Conservation (phyloP, 495 filamentous ascomycete genomes). For the Penicillium herquei region DNA sequence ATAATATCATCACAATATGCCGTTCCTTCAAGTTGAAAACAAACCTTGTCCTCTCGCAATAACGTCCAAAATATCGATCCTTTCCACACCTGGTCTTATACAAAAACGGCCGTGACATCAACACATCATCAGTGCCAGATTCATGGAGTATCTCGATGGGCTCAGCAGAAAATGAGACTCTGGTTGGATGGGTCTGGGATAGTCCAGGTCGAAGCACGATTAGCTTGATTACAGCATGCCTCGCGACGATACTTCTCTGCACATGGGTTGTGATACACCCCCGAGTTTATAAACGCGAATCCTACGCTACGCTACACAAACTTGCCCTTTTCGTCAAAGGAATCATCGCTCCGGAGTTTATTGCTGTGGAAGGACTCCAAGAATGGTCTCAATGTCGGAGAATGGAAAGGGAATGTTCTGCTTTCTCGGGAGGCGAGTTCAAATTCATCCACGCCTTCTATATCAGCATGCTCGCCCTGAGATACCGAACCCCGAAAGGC, state of each 20-base stretch:
- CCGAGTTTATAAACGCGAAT: conserved; percentile 28
- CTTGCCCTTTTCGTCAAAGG: conserved; percentile 30
- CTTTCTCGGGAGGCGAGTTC: conserved; percentile 17
- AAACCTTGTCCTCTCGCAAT: too few species aligned
- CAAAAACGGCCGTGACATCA: too few species aligned
- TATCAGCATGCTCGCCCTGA: conserved; percentile 38
- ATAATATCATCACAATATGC: neutral
- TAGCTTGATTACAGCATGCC: conserved; percentile 29
- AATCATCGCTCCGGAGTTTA: conserved; percentile 34
- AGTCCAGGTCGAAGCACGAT: conserved; percentile 30
- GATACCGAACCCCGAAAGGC: conserved; percentile 26
- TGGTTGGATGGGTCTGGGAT: conserved; percentile 34
- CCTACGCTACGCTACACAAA: conserved; percentile 25
- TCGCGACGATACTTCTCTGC: conserved; percentile 34
- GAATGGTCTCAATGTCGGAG: conserved; percentile 34
- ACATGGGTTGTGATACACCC: conserved; percentile 40
- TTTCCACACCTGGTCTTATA: too few species aligned
- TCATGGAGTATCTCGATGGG: neutral
- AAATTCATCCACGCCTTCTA: conserved; percentile 36
- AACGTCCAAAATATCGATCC: too few species aligned
- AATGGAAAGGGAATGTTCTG: conserved; percentile 24
- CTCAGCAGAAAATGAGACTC: neutral
- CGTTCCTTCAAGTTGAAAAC: neutral
- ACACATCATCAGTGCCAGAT: too few species aligned
- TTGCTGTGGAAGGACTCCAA: conserved; percentile 37